Conservation (phyloP, 83 land plant species). For the Diphasiastrum complanatum region DNA sequence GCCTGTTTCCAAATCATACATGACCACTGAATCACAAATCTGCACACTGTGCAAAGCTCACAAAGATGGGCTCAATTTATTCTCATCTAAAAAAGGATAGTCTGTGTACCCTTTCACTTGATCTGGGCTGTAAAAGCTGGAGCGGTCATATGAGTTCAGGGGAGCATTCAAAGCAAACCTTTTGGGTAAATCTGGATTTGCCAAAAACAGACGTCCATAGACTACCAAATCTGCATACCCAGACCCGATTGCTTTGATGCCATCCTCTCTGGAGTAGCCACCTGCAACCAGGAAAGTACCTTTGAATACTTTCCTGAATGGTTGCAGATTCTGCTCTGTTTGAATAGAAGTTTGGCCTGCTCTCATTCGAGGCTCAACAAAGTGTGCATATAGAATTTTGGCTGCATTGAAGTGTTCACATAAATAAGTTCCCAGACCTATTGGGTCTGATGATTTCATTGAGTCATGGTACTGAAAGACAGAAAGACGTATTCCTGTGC, state of each 20-base stretch:
- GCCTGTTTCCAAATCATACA: no score
- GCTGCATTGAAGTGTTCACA: conserved; percentile 7
- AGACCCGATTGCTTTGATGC: conserved; percentile 16
- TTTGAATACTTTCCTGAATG: conserved; percentile 23
- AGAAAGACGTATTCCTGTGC: conserved; percentile 20
- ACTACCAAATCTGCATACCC: conserved; percentile 21
- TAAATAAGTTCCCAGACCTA: conserved; percentile 8
- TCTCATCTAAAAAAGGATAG: conserved; percentile 29
- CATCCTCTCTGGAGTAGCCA: conserved; percentile 21
- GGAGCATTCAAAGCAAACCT: conserved; percentile 21
- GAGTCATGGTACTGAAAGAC: not conserved
- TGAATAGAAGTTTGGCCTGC: not conserved
- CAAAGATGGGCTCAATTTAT: no score
- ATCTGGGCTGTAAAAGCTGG: conserved; percentile 22
- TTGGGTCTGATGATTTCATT: conserved; percentile 3
- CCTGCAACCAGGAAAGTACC: conserved; percentile 26
- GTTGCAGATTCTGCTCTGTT: conserved; percentile 4
- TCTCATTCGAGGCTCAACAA: conserved; percentile 26
- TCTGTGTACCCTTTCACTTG: conserved; percentile 27
- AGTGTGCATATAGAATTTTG: conserved; percentile 26
- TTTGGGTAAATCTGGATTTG: conserved; percentile 24
- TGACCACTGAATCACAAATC: no score
- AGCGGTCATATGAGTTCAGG: conserved; percentile 18
- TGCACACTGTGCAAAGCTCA: no score
- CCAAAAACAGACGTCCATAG: conserved; percentile 22